These are phyloP conservation scores for Trichoderma brevicompactum DNA, from an alignment of 2,329 filamentous ascomycete genomes.

Conservation along the genomic window DNA sequence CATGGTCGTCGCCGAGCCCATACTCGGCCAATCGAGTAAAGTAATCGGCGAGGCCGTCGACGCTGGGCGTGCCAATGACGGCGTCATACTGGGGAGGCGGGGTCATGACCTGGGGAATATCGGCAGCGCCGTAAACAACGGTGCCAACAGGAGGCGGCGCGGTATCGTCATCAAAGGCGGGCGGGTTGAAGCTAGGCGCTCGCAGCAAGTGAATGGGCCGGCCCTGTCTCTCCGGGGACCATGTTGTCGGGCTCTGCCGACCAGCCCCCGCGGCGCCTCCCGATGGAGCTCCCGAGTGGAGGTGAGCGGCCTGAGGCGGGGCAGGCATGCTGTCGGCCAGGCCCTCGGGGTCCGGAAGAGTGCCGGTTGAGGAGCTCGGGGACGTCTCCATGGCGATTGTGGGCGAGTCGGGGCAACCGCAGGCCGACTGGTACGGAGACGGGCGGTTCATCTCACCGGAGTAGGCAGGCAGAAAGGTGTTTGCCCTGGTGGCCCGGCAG, in stretches of 20 bases:
- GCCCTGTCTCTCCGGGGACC: not conserved
- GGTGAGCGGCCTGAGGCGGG: constrained; percentile 62
- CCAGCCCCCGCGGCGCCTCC: constrained; percentile 42
- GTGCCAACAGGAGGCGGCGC: constrained; percentile 43
- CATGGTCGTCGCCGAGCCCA: constrained; percentile 51
- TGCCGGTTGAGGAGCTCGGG: constrained; percentile 65
- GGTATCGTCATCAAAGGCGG: constrained; percentile 78
- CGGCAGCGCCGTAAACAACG: constrained; percentile 29
- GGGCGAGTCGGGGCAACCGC: constrained; percentile 62
- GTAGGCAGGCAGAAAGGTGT: constrained; percentile 84
- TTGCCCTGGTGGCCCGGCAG: constrained; percentile 89
- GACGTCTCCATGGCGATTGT: constrained; percentile 62
- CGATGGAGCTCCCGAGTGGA: constrained; percentile 39
- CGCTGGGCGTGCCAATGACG: constrained; percentile 70
- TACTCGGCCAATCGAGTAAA: constrained; percentile 79
- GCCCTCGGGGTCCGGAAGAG: constrained; percentile 48
- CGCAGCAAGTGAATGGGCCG: constrained; percentile 85
- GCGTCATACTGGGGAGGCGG: constrained; percentile 85
- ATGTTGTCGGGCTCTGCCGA: constrained; percentile 30
- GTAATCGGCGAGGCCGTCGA: constrained; percentile 80
- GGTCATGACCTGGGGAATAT: constrained; percentile 58
- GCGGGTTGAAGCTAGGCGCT: constrained; percentile 84
- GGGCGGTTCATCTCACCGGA: constrained; percentile 56
- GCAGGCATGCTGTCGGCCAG: constrained; percentile 46
- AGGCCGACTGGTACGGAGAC: constrained; percentile 50